phyloP scores from a whole-genome alignment of 306 rosid genomes.

The Cicer judaicum region DNA sequence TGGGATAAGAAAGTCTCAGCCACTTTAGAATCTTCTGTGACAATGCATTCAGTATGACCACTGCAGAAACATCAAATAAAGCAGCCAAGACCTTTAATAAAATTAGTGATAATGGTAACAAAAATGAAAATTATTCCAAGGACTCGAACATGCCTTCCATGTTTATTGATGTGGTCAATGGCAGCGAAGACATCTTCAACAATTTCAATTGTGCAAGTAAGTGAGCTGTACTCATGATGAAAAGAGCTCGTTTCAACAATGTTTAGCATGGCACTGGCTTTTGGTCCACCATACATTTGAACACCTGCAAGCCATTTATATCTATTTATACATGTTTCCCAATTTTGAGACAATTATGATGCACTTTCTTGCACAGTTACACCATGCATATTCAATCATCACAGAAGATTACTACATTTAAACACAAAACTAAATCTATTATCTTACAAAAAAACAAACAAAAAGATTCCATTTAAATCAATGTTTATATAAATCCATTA shows the following conservation, averaged over 20 bases:
- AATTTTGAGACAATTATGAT: neutral
- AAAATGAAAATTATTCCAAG: constrained; percentile 12
- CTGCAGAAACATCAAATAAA: constrained; percentile 53
- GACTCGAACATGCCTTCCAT: constrained; percentile 68
- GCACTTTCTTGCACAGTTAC: constrained; percentile 16
- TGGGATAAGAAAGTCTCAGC: constrained; percentile 70
- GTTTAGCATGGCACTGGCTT: constrained; percentile 61
- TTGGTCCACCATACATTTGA: constrained; percentile 75
- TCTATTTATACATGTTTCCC: neutral
- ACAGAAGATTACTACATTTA: constrained; percentile 18
- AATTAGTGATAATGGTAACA: neutral
- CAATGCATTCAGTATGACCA: constrained; percentile 80
- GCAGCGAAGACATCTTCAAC: constrained; percentile 82
- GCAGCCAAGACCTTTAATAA: neutral
- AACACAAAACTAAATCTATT: constrained; percentile 1
- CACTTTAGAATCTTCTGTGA: constrained; percentile 69
- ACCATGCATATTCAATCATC: neutral
- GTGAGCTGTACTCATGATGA: constrained; percentile 76
- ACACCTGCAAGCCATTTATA: constrained; percentile 62
- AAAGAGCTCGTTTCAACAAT: constrained; percentile 58
- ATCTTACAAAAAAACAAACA: neutral
- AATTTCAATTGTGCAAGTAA: constrained; percentile 83
- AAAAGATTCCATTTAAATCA: constrained; percentile 31
- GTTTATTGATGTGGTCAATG: constrained; percentile 70
- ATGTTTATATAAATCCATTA: constrained; percentile 30